A percentile compares a stretch with the other conserved stretches of the same genome.
Conservation (phyloP, 2,329 filamentous ascomycete genomes). For the Pseudogymnoascus sp. region DNA sequence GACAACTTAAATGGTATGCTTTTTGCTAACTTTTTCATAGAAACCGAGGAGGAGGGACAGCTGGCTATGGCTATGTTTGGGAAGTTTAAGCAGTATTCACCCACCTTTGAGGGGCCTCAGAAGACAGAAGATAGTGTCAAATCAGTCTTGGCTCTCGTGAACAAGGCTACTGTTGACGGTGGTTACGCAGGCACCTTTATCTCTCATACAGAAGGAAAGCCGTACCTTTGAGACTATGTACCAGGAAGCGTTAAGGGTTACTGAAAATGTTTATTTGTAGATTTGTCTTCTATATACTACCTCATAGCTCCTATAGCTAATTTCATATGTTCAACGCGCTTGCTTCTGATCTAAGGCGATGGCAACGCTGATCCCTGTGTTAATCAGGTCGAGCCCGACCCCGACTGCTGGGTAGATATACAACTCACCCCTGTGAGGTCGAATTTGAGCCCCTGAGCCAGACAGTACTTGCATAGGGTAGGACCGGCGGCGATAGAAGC, state of each 20-base stretch:
- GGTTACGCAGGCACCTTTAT: conserved; percentile 17
- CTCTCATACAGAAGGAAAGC: conserved; percentile 14
- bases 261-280: not conserved
- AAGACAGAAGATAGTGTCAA: conserved; percentile 19
- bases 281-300: not conserved
- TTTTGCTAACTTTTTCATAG: conserved; percentile 12
- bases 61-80: conserved; percentile 15
- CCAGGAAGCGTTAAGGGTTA: conserved; percentile 3
- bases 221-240: conserved; percentile 13
- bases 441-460: too few relatives aligned
- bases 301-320: not conserved
- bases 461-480: too few relatives aligned
- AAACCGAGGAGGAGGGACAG: conserved; percentile 21
- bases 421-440: too few relatives aligned
- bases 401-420: too few relatives aligned
- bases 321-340: too few relatives aligned
- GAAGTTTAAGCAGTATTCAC: conserved; percentile 19
- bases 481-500: too few relatives aligned
- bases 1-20: conserved; percentile 11
- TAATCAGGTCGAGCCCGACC: too few relatives aligned
- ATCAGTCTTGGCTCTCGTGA: conserved; percentile 15
- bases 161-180: conserved; percentile 21
- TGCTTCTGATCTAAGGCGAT: too few relatives aligned
- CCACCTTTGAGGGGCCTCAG: conserved; percentile 21
- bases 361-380: too few relatives aligned